Base-by-base conservation (phyloP, 495 filamentous ascomycete species). In the Talaromyces adpressus region DNA sequence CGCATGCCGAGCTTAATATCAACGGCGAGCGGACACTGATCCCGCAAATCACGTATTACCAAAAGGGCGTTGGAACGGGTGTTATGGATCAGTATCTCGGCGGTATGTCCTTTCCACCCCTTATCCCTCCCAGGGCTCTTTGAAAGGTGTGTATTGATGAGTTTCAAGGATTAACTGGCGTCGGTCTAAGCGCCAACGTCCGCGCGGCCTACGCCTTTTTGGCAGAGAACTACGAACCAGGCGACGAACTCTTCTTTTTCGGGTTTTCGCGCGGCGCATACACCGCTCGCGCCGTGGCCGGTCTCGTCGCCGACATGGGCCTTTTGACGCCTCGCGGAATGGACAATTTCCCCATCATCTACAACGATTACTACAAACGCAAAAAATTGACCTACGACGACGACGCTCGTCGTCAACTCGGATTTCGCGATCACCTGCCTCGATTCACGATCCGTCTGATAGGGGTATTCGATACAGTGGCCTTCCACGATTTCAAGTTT, bases 381-480 rank as follows among this genome's bases (percentile, higher is more conserved):
- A 66, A 67, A 25, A 64, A 67, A 30, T 70, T 67, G 5, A 61
- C 45, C 1, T 76, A 76, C 59, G 66, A 54, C 7, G 64, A 73
- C 63, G n/a, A 66, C 3, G 63, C 65, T 45, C 62, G 69, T 6
- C 39, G 25, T 3, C 39, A 16, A n/a, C 23, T 71, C 0, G 68
- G 66, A 0, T 71, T 69, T 45, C 69, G 69, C 20, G 45, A 45
- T 0, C 56, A 52, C 1, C 22, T 70, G 6, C 67, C 68, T 0
- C 61, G 52, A 6, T 71, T 70, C 59, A 69, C 70, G 6, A 76
- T 89, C 63, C 76, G 81, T 62, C 74, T 80, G 3, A 75, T 87
- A 32, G 85, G 79, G 18, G 84, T 87, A 4, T 88, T 75, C 73
- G 85, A 88, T 66, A 88, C 85, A 0, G 85, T 88, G 7, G 85